A percentile compares a stretch with the other conserved stretches of the same genome.
These are phyloP conservation scores for Boeremia lycopersici DNA, from an alignment of 2,329 filamentous ascomycete genomes.

Conservation along the genomic window DNA sequence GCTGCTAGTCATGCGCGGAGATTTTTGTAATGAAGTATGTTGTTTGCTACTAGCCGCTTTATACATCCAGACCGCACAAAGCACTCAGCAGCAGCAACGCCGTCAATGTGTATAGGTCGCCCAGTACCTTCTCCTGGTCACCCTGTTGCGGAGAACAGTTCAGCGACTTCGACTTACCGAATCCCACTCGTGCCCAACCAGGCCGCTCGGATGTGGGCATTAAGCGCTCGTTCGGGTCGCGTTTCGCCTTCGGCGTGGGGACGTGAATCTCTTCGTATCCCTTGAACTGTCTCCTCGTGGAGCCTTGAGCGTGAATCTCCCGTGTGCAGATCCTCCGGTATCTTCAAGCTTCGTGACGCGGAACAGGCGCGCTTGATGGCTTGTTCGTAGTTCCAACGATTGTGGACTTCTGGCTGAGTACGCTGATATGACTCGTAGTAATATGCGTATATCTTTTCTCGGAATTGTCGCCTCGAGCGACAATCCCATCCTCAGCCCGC, in stretches of 20 bases:
- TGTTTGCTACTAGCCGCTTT: too few relatives aligned
- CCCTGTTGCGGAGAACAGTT: conserved; percentile 65
- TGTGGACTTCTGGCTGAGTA: conserved; percentile 86
- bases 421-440: conserved; percentile 81
- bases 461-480: conserved; percentile 76
- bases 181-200: conserved; percentile 87
- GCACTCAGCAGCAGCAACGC: too few relatives aligned
- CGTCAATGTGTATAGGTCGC: too few relatives aligned
- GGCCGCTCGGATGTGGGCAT: conserved; percentile 88
- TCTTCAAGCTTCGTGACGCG: conserved; percentile 93
- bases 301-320: conserved; percentile 82
- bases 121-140: too few relatives aligned
- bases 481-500: not conserved
- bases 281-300: conserved; percentile 94
- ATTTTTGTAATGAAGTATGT: too few relatives aligned
- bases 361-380: conserved; percentile 94
- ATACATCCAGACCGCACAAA: too few relatives aligned
- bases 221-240: conserved; percentile 74
- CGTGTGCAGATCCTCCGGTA: conserved; percentile 78
- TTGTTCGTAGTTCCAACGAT: conserved; percentile 92
- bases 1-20: too few relatives aligned
- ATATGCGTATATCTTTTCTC: conserved; percentile 50
- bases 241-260: conserved; percentile 86
- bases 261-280: conserved; percentile 99
- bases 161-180: conserved; percentile 82